Evolutionary conservation across 1,284 basidiomycete species (phyloP).

Genomic region (Sanghuangporus sanghuang): DNA sequence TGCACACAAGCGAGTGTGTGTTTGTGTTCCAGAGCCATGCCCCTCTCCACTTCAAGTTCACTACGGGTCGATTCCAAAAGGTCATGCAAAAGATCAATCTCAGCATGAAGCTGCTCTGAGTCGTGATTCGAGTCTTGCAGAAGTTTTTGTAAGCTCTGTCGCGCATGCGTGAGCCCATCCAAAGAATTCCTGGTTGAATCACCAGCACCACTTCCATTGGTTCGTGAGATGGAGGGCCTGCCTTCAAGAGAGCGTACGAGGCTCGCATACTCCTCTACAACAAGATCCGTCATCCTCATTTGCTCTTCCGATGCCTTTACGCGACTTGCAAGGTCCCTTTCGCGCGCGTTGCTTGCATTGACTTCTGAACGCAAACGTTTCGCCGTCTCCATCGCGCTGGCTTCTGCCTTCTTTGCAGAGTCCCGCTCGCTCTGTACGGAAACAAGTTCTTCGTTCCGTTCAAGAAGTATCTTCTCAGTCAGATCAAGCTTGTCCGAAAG

Average conservation of each 20-base stretch:
- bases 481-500: constrained; percentile 60
- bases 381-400: constrained; percentile 48
- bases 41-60: constrained; percentile 43
- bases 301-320: constrained; percentile 49
- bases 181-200: constrained; percentile 1
- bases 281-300: constrained; percentile 53
- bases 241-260: constrained; percentile 59
- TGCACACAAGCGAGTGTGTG: constrained; percentile 41
- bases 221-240: constrained; percentile 24
- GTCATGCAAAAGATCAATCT: constrained; percentile 39
- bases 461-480: constrained; percentile 48
- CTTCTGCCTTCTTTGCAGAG: constrained; percentile 38
- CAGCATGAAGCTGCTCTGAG: constrained; percentile 40
- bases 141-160: constrained; percentile 41
- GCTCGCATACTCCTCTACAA: constrained; percentile 63
- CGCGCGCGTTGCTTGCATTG: constrained; percentile 42
- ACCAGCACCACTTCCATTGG: neutral
- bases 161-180: constrained; percentile 10
- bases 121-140: constrained; percentile 46
- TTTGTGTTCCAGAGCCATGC: constrained; percentile 37
- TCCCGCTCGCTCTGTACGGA: constrained; percentile 37
- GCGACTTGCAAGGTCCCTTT: constrained; percentile 40
- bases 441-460: constrained; percentile 44
- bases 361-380: constrained; percentile 42
- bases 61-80: constrained; percentile 40